Conservation (phyloP, 495 filamentous ascomycete species). For the Saxophila tyrrhenica region DNA sequence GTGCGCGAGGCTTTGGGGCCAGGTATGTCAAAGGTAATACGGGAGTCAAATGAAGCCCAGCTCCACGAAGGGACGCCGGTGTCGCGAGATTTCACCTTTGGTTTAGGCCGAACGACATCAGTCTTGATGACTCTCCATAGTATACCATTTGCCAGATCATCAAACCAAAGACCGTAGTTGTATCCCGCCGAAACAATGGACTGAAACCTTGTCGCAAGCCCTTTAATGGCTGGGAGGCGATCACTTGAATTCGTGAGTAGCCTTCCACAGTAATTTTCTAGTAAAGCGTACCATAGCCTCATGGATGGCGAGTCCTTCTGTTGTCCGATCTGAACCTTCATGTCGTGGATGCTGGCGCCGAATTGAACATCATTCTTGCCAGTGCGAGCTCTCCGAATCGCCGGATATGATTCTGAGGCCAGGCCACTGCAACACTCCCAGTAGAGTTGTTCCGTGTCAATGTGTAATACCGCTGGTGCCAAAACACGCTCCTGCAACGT, state of each 20-base stretch:
- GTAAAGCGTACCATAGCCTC: not conserved
- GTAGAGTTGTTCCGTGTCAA: slow-evolving; percentile 1
- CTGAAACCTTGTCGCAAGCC: not conserved
- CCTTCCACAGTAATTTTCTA: not conserved
- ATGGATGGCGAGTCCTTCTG: not conserved
- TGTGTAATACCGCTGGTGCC: slow-evolving; percentile 1
- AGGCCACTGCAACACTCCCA: slow-evolving; percentile 5
- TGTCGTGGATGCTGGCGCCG: not conserved
- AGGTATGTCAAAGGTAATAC: no score
- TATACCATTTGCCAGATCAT: not conserved
- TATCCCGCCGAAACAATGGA: no score
- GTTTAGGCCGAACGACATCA: no score
- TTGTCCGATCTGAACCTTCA: not conserved
- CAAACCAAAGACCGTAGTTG: not conserved
- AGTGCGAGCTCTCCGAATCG: not conserved
- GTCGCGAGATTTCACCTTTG: not conserved
- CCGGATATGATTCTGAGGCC: not conserved
- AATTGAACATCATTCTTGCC: not conserved
- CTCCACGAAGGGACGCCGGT: not conserved
- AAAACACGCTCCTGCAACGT: slow-evolving; percentile 6
- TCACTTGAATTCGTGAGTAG: not conserved
- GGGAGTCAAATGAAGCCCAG: not conserved
- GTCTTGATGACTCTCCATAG: no score
- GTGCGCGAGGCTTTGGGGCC: no score
- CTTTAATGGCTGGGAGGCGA: not conserved